Percentiles rank a stretch among this genome's conserved stretches.
These are phyloP conservation scores for Monosporascus sp. DNA, from an alignment of 2,329 filamentous ascomycete species.

Conservation along the genomic window DNA sequence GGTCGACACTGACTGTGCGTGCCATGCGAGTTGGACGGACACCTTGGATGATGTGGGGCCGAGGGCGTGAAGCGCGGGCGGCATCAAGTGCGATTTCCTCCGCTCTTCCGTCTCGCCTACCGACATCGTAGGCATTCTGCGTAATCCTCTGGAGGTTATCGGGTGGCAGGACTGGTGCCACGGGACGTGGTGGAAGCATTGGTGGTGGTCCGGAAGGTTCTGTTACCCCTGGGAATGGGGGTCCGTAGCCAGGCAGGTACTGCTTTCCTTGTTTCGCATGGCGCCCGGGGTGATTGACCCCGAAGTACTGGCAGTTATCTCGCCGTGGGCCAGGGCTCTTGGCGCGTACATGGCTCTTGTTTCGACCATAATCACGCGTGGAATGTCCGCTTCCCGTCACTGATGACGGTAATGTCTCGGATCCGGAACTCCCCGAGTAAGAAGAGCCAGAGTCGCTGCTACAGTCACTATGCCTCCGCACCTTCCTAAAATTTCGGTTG, in stretches of 20 bases:
- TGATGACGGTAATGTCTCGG: slow-evolving; percentile 9
- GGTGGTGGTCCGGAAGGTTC: neutral
- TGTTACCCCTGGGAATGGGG: neutral
- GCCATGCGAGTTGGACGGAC: neutral
- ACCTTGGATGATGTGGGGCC: neutral
- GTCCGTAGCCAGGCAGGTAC: neutral
- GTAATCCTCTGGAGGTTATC: slow-evolving; percentile 12
- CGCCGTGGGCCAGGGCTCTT: neutral
- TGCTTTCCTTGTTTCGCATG: neutral
- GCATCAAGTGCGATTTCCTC: neutral
- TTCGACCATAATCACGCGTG: neutral
- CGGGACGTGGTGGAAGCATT: neutral
- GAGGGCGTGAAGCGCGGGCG: neutral
- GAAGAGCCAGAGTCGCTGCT: slow-evolving; percentile 8
- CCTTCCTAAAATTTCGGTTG: neutral
- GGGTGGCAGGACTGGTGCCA: neutral
- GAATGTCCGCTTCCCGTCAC: slow-evolving; percentile 4
- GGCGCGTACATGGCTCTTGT: neutral
- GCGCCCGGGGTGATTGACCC: neutral
- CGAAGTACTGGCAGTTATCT: neutral
- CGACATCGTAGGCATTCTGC: slow-evolving; percentile 15
- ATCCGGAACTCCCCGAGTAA: slow-evolving; percentile 8
- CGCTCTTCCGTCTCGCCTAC: slow-evolving; percentile 7
- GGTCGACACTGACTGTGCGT: neutral
- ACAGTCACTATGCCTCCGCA: slow-evolving; percentile 1